Conservation (phyloP, 2,329 filamentous ascomycete species). For the Talaromyces albobiverticillius region DNA sequence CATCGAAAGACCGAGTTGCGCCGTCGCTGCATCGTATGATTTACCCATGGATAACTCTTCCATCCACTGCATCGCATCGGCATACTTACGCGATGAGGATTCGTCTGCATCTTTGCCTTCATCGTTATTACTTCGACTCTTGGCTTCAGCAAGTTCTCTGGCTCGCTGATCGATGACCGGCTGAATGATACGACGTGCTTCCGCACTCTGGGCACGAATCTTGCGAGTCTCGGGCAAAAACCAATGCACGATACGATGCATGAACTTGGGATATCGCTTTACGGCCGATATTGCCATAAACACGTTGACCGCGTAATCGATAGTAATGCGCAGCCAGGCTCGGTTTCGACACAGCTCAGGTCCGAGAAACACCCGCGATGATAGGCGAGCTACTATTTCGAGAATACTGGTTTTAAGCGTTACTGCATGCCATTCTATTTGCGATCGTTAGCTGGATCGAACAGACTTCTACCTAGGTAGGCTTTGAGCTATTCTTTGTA, state of each 20-base stretch:
- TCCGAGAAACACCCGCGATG: slow-evolving; percentile 18
- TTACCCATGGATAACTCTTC: slow-evolving; percentile 15
- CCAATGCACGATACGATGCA: slow-evolving; percentile 39
- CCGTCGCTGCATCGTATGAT: slow-evolving; percentile 15
- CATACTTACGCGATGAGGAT: background rate
- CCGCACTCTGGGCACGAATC: slow-evolving; percentile 32
- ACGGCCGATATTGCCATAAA: slow-evolving; percentile 29
- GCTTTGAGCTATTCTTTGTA: background rate
- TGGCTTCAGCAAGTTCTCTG: background rate
- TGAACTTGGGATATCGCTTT: slow-evolving; percentile 33
- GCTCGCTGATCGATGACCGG: slow-evolving; percentile 16
- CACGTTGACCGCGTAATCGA: slow-evolving; percentile 15
- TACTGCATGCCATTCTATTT: slow-evolving; percentile 14
- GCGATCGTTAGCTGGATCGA: background rate
- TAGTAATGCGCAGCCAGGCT: slow-evolving; percentile 15
- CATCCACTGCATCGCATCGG: slow-evolving; percentile 20
- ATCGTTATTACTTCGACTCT: background rate
- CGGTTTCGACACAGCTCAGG: slow-evolving; percentile 17
- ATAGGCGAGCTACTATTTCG: slow-evolving; percentile 15
- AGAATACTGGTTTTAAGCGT: slow-evolving; percentile 10
- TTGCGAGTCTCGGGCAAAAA: slow-evolving; percentile 37
- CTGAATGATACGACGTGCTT: slow-evolving; percentile 32
- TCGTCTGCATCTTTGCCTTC: background rate
- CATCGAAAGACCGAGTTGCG: slow-evolving; percentile 19
- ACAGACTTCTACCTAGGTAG: too few relatives aligned